Evolutionary conservation across 2,329 filamentous ascomycete species (phyloP), one percentile per base, ranked within the genome.

Genomic region (Septoria petroselini): DNA sequence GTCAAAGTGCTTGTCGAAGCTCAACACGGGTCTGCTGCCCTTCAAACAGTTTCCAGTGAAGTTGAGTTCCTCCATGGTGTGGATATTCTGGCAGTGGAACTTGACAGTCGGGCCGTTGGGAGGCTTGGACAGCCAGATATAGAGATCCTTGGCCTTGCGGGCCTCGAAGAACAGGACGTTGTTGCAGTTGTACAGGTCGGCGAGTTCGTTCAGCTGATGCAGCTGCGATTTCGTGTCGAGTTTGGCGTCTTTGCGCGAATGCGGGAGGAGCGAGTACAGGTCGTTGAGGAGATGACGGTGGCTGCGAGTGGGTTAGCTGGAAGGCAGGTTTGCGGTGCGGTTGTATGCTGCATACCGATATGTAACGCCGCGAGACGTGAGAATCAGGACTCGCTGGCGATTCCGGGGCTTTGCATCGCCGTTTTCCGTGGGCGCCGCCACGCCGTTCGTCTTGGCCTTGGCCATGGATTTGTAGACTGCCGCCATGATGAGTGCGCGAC

Each of bases 21-120:
- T 93, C 49, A 98, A 82, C 31, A 98, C 77, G 1, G 93, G 91
- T 29, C 93, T 79, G 21, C 88, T 93, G 52, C 93, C 93, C 73
- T 95, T 96, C 54, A 97, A 76, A 68, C 91, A 96, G 76, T 98
- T 98, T 46, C 93, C 93, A 12, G 90, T 91, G 70, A 98, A 97
- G 66, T 95, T 88, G 29, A 98, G 77, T 70, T 98, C 93, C 65
- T 91, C 89, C 88, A 94, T 95, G 7, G 91, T 96, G 73, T 96
- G 91, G 65, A 96, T 53, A 49, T 70, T 70, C 43, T 93, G 88
- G 43, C 89, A 76, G 65, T 93, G 87, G 70, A 93, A 79, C 63
- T 85, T 85, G 55, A 85, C 73, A 1, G 83, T 85, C 23, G 85
- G 86, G 0, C 86, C 86, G 62, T 91, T 95, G 4, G 91, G 93